Evolutionary conservation across 1,284 basidiomycete genomes (phyloP).

Genomic region (Athelia sp.): DNA sequence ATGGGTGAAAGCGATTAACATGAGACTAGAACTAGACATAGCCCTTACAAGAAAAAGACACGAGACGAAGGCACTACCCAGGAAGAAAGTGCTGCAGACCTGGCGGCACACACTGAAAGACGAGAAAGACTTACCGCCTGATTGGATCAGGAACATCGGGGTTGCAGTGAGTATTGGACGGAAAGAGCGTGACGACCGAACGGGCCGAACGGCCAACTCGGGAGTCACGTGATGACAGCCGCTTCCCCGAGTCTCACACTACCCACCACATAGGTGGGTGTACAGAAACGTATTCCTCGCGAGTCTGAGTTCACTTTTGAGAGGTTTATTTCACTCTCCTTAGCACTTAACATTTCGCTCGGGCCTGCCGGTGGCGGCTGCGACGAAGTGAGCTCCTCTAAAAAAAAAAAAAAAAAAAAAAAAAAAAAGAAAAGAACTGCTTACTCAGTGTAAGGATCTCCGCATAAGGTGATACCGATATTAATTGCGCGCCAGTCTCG

Average conservation of each 20-base stretch:
- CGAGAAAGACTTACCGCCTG: conserved; percentile 8
- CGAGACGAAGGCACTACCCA: conserved; percentile 6
- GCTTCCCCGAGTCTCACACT: neutral
- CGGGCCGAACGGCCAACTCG: neutral
- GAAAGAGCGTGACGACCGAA: neutral
- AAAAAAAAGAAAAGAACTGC: too few species aligned
- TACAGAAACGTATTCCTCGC: too few species aligned
- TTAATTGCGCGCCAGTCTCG: too few species aligned
- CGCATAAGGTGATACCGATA: too few species aligned
- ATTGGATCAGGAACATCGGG: conserved; percentile 10
- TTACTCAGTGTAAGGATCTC: too few species aligned
- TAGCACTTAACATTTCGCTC: too few species aligned
- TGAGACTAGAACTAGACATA: conserved; percentile 7
- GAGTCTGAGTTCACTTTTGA: too few species aligned
- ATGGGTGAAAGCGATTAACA: conserved; percentile 10
- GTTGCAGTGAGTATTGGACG: conserved; percentile 15
- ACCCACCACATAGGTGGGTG: neutral
- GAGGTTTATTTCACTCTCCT: too few species aligned
- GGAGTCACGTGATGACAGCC: neutral
- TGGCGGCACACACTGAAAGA: conserved; percentile 7
- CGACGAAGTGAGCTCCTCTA: too few species aligned
- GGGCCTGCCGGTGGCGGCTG: too few species aligned
- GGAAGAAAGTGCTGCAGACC: conserved; percentile 6
- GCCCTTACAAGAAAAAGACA: conserved; percentile 5
- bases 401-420: too few species aligned